Conservation (phyloP, 2,329 filamentous ascomycete genomes). For the Arthrobotrys conoides region DNA sequence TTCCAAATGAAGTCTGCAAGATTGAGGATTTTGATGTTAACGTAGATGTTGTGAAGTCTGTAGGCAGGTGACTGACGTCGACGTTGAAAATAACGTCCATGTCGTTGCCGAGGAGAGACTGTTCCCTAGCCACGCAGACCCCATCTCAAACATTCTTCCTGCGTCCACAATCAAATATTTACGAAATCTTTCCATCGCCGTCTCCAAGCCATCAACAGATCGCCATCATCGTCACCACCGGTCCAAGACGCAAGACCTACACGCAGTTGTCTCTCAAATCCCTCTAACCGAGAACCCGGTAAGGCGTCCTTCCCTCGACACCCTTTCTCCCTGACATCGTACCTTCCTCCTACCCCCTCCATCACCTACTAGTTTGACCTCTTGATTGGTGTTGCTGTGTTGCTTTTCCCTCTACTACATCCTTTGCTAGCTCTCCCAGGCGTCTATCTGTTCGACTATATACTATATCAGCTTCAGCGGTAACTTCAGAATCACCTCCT, state of each 20-base stretch:
- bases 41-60: too few species aligned
- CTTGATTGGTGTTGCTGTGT: neutral
- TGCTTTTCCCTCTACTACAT: neutral
- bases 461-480: neutral
- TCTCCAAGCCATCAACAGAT: neutral
- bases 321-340: constrained; percentile 5
- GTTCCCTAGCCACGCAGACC: neutral
- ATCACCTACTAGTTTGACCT: neutral
- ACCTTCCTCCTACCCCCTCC: neutral
- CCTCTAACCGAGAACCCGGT: neutral
- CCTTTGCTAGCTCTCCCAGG: neutral
- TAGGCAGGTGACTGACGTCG: too few species aligned
- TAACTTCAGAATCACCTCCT: neutral
- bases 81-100: too few species aligned
- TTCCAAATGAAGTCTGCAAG: too few species aligned
- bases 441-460: neutral
- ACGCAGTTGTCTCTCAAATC: neutral
- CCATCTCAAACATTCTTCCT: neutral
- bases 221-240: neutral
- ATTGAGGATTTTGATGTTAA: too few species aligned
- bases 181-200: neutral
- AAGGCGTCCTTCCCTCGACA: constrained; percentile 7
- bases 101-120: too few species aligned
- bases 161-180: neutral
- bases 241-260: neutral